A percentile compares a stretch with the other conserved stretches of the same genome.
Evolutionary conservation across 2,329 filamentous ascomycete genomes (phyloP).

Genomic region (Hortaea werneckii): DNA sequence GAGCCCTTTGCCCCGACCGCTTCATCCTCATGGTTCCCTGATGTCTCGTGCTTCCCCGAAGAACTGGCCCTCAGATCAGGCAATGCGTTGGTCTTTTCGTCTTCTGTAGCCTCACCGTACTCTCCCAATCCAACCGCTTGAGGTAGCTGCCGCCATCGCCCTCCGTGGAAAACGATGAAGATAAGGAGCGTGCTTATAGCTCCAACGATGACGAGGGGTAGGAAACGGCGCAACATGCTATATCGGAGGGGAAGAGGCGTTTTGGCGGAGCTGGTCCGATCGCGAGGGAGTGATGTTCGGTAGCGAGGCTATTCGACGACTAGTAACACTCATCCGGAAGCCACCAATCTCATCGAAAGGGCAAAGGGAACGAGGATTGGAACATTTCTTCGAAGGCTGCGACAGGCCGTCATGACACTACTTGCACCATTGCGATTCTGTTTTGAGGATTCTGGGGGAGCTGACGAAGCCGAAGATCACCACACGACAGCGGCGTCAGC

Average conservation of each 20-base stretch:
- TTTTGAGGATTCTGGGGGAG: too few relatives aligned
- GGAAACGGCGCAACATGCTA: conserved; percentile 19
- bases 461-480: too few relatives aligned
- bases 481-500: too few relatives aligned
- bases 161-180: conserved; percentile 26
- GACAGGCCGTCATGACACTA: too few relatives aligned
- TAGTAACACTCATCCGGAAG: too few relatives aligned
- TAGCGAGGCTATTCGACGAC: too few relatives aligned
- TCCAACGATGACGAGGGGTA: conserved; percentile 16
- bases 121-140: conserved; percentile 33
- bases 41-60: background rate
- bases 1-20: background rate
- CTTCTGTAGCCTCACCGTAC: conserved; percentile 13
- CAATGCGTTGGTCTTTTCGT: conserved; percentile 14
- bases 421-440: too few relatives aligned
- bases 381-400: too few relatives aligned
- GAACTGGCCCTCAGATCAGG: conserved; percentile 14
- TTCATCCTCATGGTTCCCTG: background rate
- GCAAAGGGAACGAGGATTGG: too few relatives aligned
- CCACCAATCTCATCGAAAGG: too few relatives aligned
- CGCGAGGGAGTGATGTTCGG: too few relatives aligned
- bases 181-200: conserved; percentile 22
- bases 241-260: conserved; percentile 15
- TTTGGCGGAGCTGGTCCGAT: conserved; percentile 1
- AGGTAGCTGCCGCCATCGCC: conserved; percentile 30